Percentiles rank a stretch among this genome's conserved stretches.
phyloP scores from a whole-genome alignment of 306 rosid species.

The Acmispon strigosus region DNA sequence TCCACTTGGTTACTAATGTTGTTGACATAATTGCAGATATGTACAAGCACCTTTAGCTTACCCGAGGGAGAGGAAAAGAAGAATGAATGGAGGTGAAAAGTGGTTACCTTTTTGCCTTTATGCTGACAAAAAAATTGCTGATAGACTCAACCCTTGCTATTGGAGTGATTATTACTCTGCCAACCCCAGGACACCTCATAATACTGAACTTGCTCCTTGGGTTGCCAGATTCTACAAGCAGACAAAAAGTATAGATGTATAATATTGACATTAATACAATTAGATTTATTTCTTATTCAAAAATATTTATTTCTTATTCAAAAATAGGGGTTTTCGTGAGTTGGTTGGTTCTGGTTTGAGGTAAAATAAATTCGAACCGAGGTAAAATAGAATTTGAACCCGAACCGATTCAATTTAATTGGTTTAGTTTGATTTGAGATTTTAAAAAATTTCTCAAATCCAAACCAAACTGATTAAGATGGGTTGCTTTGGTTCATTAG shows the following conservation, averaged over 20 bases:
- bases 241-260: constrained; percentile 17
- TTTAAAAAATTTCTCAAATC: too few relatives aligned
- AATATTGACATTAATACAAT: not conserved
- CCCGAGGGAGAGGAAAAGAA: constrained; percentile 79
- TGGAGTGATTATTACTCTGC: constrained; percentile 76
- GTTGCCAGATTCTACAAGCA: constrained; percentile 64
- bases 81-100: constrained; percentile 83
- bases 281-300: not conserved
- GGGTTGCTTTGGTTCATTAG: too few relatives aligned
- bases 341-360: too few relatives aligned
- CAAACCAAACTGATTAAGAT: too few relatives aligned
- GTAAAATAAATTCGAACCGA: too few relatives aligned
- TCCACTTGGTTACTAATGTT: not conserved
- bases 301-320: too few relatives aligned
- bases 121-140: constrained; percentile 45
- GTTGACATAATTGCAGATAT: constrained; percentile 43
- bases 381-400: too few relatives aligned
- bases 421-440: too few relatives aligned
- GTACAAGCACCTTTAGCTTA: constrained; percentile 90
- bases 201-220: constrained; percentile 88
- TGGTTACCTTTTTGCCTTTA: constrained; percentile 85
- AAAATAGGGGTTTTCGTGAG: too few relatives aligned
- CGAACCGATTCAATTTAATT: too few relatives aligned
- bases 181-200: constrained; percentile 58
- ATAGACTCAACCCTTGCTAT: constrained; percentile 54